A percentile compares a stretch with the other conserved stretches of the same genome.
Evolutionary conservation across 179 eudicot species (phyloP).

Genomic region (Camellia oleifera): DNA sequence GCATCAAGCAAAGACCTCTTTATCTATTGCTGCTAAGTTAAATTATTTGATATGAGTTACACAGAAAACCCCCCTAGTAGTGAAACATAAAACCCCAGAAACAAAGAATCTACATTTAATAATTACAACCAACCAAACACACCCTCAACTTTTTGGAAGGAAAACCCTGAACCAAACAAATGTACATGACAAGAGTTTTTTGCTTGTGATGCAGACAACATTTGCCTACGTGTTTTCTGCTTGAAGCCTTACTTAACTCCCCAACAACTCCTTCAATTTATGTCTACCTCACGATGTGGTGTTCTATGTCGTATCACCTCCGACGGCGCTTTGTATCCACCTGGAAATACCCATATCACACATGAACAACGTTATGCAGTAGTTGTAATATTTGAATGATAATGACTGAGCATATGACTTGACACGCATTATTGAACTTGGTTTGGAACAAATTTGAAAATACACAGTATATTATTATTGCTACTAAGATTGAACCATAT

Average conservation of each 20-base stretch:
- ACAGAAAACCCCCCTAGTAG: background rate
- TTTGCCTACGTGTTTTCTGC: slow-evolving; percentile 13
- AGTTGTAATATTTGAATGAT: background rate
- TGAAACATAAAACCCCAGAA: background rate
- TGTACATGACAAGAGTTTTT: background rate
- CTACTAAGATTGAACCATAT: no score
- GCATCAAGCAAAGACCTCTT: background rate
- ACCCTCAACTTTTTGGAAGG: slow-evolving; percentile 17
- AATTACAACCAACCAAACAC: slow-evolving; percentile 30
- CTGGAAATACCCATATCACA: slow-evolving; percentile 35
- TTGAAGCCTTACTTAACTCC: slow-evolving; percentile 16
- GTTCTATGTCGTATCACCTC: slow-evolving; percentile 32
- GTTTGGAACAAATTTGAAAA: no score
- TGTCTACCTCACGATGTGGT: slow-evolving; percentile 22
- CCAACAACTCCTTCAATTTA: slow-evolving; percentile 12
- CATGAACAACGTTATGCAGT: background rate
- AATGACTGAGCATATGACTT: background rate
- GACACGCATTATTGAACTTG: background rate
- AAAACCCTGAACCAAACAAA: slow-evolving; percentile 11
- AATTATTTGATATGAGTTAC: background rate
- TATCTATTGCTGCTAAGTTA: background rate
- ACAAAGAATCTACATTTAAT: slow-evolving; percentile 12
- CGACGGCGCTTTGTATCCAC: slow-evolving; percentile 75
- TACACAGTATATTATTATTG: no score
- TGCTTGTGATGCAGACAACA: slow-evolving; percentile 12